Evolutionary conservation across 202 grass and related monocot species (phyloP), one percentile per base, ranked within the genome.

Genomic region (Alloteropsis angusta): DNA sequence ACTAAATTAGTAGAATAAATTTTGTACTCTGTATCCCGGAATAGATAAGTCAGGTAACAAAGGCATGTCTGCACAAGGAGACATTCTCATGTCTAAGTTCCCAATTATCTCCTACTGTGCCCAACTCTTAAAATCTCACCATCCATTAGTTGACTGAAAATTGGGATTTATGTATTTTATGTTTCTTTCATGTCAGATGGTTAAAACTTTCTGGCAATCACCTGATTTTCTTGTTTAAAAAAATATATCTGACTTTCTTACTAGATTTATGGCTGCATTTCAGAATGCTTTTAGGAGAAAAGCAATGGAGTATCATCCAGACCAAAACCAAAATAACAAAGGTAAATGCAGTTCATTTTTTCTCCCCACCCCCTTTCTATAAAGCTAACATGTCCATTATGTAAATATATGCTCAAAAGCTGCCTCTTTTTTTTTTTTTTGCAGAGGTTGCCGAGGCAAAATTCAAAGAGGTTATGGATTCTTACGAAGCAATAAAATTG

Each of bases 261-360:
- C 36, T 32, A 85, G 26, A 3, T 81, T 41, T 42, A 13, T 85
- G 62, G n/a, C 59, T 81, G 15, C 39, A 63, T 71, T 87, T 57
- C 80, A 97, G 95, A 87, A 48, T 83, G 95, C 91, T 53, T 94
- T 97, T 61, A 92, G 95, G 64, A 84, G 68, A 82, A 97, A 94
- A 88, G 95, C 91, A 68, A 88, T 92, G 87, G 89, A 94, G 74
- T 87, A 88, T 52, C 95, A 97, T 90, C 95, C 95, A 23, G 95
- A 97, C 55, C 95, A 92, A 83, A 97, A 97, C 82, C 89, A 88
- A 77, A 84, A 85, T 54, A 90, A 94, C 87, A 94, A 91, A 90
- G 85, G 95, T 92, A 68, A 74, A 47, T 52, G 32, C 16, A 44
- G 15, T 22, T 65, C 22, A 18, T 62, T 65, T 13, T 60, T 46